These are phyloP conservation scores for Calycina herbarum DNA, from an alignment of 2,329 filamentous ascomycete species.

Conservation along the genomic window DNA sequence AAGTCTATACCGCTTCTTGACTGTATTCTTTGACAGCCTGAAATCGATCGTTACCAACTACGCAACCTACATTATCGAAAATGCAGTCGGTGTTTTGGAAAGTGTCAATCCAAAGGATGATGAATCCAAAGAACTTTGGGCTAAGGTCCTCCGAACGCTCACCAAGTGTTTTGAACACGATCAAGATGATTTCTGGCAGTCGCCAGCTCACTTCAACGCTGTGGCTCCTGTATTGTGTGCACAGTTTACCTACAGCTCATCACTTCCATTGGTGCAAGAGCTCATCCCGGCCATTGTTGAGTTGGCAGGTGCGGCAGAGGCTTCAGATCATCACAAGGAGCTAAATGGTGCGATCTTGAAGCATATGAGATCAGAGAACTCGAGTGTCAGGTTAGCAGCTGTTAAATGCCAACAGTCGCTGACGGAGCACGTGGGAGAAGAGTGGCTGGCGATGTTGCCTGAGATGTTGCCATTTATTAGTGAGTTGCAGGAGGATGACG, in stretches of 20 bases:
- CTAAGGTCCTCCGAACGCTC: conserved; percentile 69
- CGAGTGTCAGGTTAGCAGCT: conserved; percentile 74
- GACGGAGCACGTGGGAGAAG: conserved; percentile 80
- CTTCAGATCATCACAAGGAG: conserved; percentile 86
- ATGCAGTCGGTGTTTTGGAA: conserved; percentile 63
- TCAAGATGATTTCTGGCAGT: conserved; percentile 95
- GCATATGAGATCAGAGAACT: conserved; percentile 71
- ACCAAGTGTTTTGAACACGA: conserved; percentile 80
- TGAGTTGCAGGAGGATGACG: conserved; percentile 93
- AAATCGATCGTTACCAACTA: conserved; percentile 96
- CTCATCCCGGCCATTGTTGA: conserved; percentile 76
- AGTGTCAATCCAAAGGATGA: conserved; percentile 46
- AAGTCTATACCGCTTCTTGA: conserved; percentile 79
- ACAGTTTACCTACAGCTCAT: conserved; percentile 58
- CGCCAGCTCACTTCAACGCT: conserved; percentile 78
- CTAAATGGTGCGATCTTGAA: conserved; percentile 78
- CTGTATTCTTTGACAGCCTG: conserved; percentile 77
- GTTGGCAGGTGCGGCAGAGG: conserved; percentile 77
- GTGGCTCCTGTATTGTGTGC: conserved; percentile 69
- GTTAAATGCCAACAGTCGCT: conserved; percentile 79
- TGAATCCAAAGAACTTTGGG: conserved; percentile 62
- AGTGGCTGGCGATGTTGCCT: conserved; percentile 86
- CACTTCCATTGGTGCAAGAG: conserved; percentile 47
- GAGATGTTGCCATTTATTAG: conserved; percentile 98
- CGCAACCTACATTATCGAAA: conserved; percentile 79